phyloP scores from a whole-genome alignment of 257 asterid genomes.

The Euphrasia confusa region DNA sequence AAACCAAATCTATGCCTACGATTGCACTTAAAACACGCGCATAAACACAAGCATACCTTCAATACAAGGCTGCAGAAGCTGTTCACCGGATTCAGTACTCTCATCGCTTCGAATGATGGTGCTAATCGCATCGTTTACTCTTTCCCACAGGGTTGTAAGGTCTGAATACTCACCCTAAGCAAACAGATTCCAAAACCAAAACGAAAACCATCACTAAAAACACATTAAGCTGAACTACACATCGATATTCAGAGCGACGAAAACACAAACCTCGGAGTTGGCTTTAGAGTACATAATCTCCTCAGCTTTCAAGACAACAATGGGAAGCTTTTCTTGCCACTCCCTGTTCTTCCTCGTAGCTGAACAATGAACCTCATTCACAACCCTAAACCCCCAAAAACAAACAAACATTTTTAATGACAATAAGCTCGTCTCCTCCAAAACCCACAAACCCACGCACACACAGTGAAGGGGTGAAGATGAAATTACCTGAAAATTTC shows the following conservation, averaged over 20 bases:
- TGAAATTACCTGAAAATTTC: constrained; percentile 73
- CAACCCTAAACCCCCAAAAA: constrained; percentile 41
- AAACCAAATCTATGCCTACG: constrained; percentile 7
- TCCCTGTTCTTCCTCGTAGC: constrained; percentile 78
- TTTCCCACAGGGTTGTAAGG: constrained; percentile 64
- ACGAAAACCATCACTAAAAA: constrained; percentile 13
- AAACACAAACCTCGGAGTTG: constrained; percentile 56
- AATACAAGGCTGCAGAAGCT: constrained; percentile 78
- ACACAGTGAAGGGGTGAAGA: too few relatives aligned
- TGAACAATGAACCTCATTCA: constrained; percentile 64
- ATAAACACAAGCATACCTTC: constrained; percentile 49
- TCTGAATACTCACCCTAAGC: constrained; percentile 84
- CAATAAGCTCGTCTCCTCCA: neutral
- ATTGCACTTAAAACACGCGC: neutral
- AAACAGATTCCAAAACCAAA: constrained; percentile 13
- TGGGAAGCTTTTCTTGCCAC: constrained; percentile 93
- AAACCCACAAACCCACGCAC: neutral
- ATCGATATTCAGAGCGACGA: constrained; percentile 1
- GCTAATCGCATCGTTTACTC: constrained; percentile 79
- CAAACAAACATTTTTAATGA: neutral
- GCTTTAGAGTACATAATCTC: constrained; percentile 95
- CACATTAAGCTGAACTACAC: neutral
- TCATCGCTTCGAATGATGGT: constrained; percentile 75
- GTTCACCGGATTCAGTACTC: constrained; percentile 52
- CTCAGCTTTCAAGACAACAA: constrained; percentile 87